phyloP scores from a whole-genome alignment of 306 rosid species.

The Echinosophora koreensis region DNA sequence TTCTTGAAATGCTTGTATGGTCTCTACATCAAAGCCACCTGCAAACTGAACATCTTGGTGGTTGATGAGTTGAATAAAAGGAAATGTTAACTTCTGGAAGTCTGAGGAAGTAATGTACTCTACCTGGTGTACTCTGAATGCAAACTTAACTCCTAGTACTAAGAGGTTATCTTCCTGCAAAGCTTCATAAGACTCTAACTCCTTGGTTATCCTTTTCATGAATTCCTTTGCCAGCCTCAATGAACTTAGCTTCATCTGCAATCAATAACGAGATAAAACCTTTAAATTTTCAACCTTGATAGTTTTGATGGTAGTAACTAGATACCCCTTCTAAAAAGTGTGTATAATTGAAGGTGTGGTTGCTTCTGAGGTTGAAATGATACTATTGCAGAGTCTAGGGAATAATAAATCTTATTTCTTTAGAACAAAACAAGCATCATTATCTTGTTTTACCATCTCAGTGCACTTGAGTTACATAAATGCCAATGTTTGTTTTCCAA shows the following conservation, averaged over 20 bases:
- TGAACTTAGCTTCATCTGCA: constrained; percentile 85
- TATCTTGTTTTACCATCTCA: constrained; percentile 8
- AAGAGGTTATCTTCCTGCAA: constrained; percentile 62
- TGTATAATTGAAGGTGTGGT: not conserved
- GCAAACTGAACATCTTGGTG: constrained; percentile 72
- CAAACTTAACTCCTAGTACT: constrained; percentile 81
- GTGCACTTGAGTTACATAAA: not conserved
- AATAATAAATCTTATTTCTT: not conserved
- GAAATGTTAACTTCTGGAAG: not conserved
- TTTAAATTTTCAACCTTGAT: not conserved
- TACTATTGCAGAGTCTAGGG: not conserved
- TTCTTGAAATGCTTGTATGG: constrained; percentile 66
- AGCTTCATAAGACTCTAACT: constrained; percentile 55
- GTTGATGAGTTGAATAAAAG: constrained; percentile 29
- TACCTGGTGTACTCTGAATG: constrained; percentile 95
- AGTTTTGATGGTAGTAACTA: constrained; percentile 8
- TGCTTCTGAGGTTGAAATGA: constrained; percentile 14
- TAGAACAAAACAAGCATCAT: constrained; percentile 5
- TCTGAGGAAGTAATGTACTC: constrained; percentile 13
- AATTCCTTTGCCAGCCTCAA: constrained; percentile 71
- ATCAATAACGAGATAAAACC: not conserved
- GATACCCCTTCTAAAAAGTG: constrained; percentile 1
- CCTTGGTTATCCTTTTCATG: constrained; percentile 71
- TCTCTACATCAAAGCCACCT: constrained; percentile 85
- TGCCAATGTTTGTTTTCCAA: not conserved